A percentile compares a stretch with the other conserved stretches of the same genome.
Evolutionary conservation across 495 filamentous ascomycete species (phyloP).

Genomic region (Penicillium egyptiacum): DNA sequence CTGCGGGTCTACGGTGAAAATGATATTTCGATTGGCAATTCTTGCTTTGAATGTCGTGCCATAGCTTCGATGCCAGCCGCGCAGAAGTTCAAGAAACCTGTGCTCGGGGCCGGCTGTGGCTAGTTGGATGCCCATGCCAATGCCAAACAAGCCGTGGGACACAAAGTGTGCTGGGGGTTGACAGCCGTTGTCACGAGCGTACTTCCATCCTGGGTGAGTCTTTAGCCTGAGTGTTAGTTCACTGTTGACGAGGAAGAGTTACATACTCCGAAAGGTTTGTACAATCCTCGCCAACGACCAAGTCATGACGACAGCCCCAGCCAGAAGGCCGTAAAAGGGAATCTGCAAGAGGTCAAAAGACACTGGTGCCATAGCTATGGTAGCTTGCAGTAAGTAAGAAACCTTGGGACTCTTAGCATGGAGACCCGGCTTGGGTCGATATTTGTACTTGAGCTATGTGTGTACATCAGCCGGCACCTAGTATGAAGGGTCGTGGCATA

Average conservation of each 20-base stretch:
- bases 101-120: slow-evolving; percentile 1
- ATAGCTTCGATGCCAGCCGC: slow-evolving; percentile 12
- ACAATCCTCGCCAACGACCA: neutral
- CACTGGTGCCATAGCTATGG: neutral
- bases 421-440: neutral
- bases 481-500: neutral
- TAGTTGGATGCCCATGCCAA: slow-evolving; percentile 10
- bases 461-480: neutral
- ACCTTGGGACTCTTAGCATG: neutral
- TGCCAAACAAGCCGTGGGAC: slow-evolving; percentile 7
- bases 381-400: neutral
- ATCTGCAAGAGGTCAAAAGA: neutral
- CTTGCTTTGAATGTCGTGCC: slow-evolving; percentile 16
- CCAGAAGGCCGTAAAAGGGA: neutral
- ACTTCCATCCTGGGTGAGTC: slow-evolving; percentile 10
- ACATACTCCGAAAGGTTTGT: neutral
- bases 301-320: neutral
- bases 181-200: slow-evolving; percentile 15
- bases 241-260: neutral
- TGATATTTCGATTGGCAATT: slow-evolving; percentile 25
- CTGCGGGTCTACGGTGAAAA: slow-evolving; percentile 59
- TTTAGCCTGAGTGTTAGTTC: neutral
- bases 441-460: neutral
- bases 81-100: slow-evolving; percentile 11
- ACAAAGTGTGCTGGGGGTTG: slow-evolving; percentile 4